phyloP scores from a whole-genome alignment of 1,284 basidiomycete species.

The Serendipita sp. region DNA sequence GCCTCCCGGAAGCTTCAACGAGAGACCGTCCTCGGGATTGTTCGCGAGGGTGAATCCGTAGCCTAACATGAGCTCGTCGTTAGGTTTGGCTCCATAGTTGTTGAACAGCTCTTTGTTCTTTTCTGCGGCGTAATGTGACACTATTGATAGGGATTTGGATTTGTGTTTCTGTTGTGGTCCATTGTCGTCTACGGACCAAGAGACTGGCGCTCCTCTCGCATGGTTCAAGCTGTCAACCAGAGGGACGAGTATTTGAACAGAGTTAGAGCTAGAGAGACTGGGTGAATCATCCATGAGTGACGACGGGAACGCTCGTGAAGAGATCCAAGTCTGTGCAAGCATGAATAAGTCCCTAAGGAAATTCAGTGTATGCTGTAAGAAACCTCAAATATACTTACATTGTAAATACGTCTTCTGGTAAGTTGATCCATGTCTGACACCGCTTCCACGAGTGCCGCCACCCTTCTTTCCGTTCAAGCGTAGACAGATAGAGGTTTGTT shows the following conservation, averaged over 20 bases:
- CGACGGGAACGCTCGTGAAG: conserved; percentile 80
- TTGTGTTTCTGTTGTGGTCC: conserved; percentile 12
- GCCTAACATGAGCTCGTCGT: conserved; percentile 72
- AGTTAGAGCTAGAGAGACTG: conserved; percentile 34
- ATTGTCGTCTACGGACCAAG: conserved; percentile 37
- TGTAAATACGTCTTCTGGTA: conserved; percentile 36
- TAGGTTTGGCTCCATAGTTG: conserved; percentile 77
- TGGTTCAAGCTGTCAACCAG: conserved; percentile 80
- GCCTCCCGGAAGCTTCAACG: conserved; percentile 53
- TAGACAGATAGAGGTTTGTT: conserved; percentile 65
- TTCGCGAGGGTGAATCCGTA: conserved; percentile 69
- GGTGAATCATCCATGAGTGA: conserved; percentile 49
- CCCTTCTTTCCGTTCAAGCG: conserved; percentile 40
- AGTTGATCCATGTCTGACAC: conserved; percentile 30
- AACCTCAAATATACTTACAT: conserved; percentile 35
- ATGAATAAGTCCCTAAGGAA: conserved; percentile 51
- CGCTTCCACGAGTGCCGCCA: conserved; percentile 47
- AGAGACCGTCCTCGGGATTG: conserved; percentile 75
- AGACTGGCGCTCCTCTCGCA: conserved; percentile 52
- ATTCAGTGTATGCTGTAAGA: neutral
- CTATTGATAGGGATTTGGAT: conserved; percentile 21
- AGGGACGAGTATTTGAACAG: conserved; percentile 69
- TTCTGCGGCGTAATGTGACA: conserved; percentile 31
- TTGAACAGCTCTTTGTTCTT: conserved; percentile 62
- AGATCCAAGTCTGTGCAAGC: conserved; percentile 58